phyloP scores from a whole-genome alignment of 2,329 filamentous ascomycete genomes.

The Drechslerella stenobrocha region DNA sequence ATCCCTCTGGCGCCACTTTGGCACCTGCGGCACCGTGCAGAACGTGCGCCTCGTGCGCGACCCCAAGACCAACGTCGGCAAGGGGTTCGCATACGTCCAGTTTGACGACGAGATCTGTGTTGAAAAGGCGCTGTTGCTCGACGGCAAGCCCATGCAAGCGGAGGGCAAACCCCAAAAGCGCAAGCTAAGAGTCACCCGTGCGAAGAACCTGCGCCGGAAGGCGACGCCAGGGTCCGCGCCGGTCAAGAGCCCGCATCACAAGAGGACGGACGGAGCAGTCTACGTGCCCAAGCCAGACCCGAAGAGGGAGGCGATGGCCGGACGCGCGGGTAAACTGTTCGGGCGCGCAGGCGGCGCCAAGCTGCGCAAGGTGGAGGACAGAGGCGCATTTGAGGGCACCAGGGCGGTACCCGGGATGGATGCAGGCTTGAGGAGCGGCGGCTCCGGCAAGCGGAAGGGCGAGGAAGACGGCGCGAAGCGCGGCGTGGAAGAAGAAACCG shows the following conservation, averaged over 20 bases:
- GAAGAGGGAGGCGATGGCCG: slow-evolving; percentile 70
- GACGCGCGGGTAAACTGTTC: slow-evolving; percentile 73
- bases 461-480: slow-evolving; percentile 57
- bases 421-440: slow-evolving; percentile 64
- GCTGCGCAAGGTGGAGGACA: slow-evolving; percentile 65
- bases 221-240: slow-evolving; percentile 53
- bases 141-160: slow-evolving; percentile 76
- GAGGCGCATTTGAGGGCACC: slow-evolving; percentile 78
- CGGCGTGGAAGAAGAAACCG: slow-evolving; percentile 59
- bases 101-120: slow-evolving; percentile 88
- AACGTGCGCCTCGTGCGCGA: slow-evolving; percentile 92
- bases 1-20: slow-evolving; percentile 82
- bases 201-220: slow-evolving; percentile 69
- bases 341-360: slow-evolving; percentile 68
- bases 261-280: slow-evolving; percentile 50
- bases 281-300: slow-evolving; percentile 73
- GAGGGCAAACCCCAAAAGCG: slow-evolving; percentile 57
- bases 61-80: slow-evolving; percentile 85
- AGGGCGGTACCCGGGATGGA: slow-evolving; percentile 70
- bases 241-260: slow-evolving; percentile 4
- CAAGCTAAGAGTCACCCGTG: slow-evolving; percentile 79
- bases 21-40: slow-evolving; percentile 78
- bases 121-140: slow-evolving; percentile 82
- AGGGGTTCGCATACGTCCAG: slow-evolving; percentile 96
- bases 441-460: slow-evolving; percentile 61